A percentile compares a stretch with the other conserved stretches of the same genome.
phyloP scores from a whole-genome alignment of 495 filamentous ascomycete genomes.

The Hypoxylon intermedium region DNA sequence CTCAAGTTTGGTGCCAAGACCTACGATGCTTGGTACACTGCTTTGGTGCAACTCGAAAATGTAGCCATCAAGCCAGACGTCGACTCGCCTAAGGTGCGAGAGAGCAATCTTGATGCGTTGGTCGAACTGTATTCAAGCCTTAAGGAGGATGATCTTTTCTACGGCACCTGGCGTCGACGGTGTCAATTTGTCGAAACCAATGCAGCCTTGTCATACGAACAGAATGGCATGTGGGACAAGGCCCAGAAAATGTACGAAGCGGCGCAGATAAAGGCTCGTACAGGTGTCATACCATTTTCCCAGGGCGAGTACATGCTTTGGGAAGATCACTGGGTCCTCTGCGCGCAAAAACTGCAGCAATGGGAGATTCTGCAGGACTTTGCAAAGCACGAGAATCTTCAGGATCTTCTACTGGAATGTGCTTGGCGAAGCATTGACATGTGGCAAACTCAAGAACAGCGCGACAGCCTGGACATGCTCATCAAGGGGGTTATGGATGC shows the following conservation, averaged over 20 bases:
- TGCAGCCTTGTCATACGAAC: conserved; percentile 94
- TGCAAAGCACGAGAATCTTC: conserved; percentile 98
- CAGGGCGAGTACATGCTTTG: conserved; percentile 97
- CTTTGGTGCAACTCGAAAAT: conserved; percentile 82
- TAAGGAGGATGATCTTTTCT: conserved; percentile 96
- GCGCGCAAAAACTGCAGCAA: conserved; percentile 96
- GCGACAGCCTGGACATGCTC: conserved; percentile 85
- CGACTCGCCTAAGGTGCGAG: conserved; percentile 81
- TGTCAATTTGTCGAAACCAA: conserved; percentile 97
- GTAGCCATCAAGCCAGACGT: conserved; percentile 80
- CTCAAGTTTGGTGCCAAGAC: conserved; percentile 91
- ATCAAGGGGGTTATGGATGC: conserved; percentile 98
- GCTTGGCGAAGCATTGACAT: conserved; percentile 93
- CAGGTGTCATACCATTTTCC: conserved; percentile 90
- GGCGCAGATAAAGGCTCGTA: conserved; percentile 95
- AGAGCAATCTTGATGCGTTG: conserved; percentile 93
- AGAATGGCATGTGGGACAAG: conserved; percentile 99
- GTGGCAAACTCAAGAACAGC: conserved; percentile 83
- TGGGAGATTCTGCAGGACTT: conserved; percentile 98
- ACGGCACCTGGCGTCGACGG: conserved; percentile 94
- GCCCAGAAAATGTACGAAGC: conserved; percentile 94
- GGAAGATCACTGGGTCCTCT: conserved; percentile 99
- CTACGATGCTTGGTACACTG: conserved; percentile 95
- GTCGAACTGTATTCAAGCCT: conserved; percentile 88
- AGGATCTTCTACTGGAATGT: conserved; percentile 93